A percentile compares a stretch with the other conserved stretches of the same genome.
phyloP scores from a whole-genome alignment of 1,284 basidiomycete species.

The Chondrostereum purpureum region DNA sequence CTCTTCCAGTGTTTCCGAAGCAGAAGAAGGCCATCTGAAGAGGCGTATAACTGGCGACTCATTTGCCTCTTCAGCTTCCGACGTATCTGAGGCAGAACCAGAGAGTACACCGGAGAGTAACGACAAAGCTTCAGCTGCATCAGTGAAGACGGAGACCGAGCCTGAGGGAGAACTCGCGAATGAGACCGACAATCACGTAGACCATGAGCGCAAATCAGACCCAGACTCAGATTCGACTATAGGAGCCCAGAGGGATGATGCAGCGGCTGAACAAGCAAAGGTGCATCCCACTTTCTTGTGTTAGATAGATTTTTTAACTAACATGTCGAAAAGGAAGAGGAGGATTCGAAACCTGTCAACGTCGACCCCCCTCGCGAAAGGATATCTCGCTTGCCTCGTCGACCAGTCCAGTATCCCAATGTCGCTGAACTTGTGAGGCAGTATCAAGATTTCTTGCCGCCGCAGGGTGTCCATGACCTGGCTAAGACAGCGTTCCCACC shows the following conservation, averaged over 20 bases:
- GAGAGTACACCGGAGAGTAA: slow-evolving; percentile 26
- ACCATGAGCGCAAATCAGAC: slow-evolving; percentile 40
- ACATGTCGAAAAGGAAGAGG: slow-evolving; percentile 18
- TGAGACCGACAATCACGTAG: slow-evolving; percentile 12
- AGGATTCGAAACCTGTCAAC: slow-evolving; percentile 7
- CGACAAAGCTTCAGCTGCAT: slow-evolving; percentile 11
- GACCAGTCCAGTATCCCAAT: slow-evolving; percentile 49
- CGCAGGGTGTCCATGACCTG: slow-evolving; percentile 65
- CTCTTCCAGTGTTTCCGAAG: slow-evolving; percentile 70
- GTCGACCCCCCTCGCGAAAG: slow-evolving; percentile 19
- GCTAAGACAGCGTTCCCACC: slow-evolving; percentile 62
- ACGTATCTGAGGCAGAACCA: slow-evolving; percentile 44
- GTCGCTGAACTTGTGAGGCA: slow-evolving; percentile 84
- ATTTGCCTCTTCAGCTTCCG: slow-evolving; percentile 53
- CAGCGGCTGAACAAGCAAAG: slow-evolving; percentile 9
- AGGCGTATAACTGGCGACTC: slow-evolving; percentile 49
- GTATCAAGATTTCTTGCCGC: slow-evolving; percentile 71
- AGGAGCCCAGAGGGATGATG: slow-evolving; percentile 53
- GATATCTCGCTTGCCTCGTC: slow-evolving; percentile 67
- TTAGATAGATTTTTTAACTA: slow-evolving; percentile 1
- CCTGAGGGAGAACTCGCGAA: slow-evolving; percentile 1
- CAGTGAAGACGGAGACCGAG: neutral
- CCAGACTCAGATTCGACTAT: slow-evolving; percentile 88
- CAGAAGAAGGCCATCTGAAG: slow-evolving; percentile 53
- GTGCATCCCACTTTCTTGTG: too few relatives aligned